Evolutionary conservation across 1,139 yeast genomes (phyloP).

Genomic region (Nakaseomyces bracarensis): DNA sequence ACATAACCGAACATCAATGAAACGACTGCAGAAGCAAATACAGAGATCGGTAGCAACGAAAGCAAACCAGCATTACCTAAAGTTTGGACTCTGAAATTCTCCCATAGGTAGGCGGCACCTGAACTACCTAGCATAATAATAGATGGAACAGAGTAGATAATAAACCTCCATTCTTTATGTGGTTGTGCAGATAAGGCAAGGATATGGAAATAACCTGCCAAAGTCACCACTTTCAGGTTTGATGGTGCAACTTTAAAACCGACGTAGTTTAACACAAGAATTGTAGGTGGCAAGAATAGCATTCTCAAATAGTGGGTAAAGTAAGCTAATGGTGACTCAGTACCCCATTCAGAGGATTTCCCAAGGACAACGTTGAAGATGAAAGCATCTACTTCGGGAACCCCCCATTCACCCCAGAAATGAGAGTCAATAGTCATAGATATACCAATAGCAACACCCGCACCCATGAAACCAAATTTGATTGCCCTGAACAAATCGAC

Average conservation of each 20-base stretch:
- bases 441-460: constrained; percentile 42
- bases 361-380: constrained; percentile 67
- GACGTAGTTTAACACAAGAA: constrained; percentile 38
- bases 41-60: constrained; percentile 26
- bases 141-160: constrained; percentile 66
- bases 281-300: constrained; percentile 53
- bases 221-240: constrained; percentile 35
- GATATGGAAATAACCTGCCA: constrained; percentile 48
- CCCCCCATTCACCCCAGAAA: constrained; percentile 51
- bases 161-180: constrained; percentile 93
- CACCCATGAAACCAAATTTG: constrained; percentile 45
- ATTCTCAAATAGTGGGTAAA: constrained; percentile 51
- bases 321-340: constrained; percentile 64
- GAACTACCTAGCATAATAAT: constrained; percentile 58
- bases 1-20: constrained; percentile 50
- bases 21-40: constrained; percentile 34
- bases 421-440: constrained; percentile 58
- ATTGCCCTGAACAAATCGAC: constrained; percentile 36
- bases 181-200: constrained; percentile 68
- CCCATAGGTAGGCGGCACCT: constrained; percentile 44
- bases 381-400: constrained; percentile 74
- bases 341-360: constrained; percentile 74
- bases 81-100: constrained; percentile 31
- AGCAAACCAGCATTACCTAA: constrained; percentile 33
- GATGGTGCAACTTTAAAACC: constrained; percentile 34